Conservation (phyloP, 108 stramenopile species). For the Cyclotella cryptica region DNA sequence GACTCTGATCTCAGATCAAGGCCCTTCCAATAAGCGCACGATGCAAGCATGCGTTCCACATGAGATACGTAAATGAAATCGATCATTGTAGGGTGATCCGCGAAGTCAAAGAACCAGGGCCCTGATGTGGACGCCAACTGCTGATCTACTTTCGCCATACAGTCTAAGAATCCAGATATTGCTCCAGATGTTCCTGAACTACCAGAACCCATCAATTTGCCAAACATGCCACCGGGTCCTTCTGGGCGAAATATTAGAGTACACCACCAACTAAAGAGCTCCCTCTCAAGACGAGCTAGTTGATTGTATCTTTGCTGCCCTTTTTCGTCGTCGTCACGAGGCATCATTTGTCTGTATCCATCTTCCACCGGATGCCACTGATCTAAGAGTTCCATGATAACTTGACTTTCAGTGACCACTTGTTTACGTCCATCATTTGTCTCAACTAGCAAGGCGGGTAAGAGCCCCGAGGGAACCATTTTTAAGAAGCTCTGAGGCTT, state of each 20-base stretch:
- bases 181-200: conserved; percentile 68
- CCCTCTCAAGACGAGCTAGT: conserved; percentile 86
- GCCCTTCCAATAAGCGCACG: conserved; percentile 92
- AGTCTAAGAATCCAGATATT: conserved; percentile 83
- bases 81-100: conserved; percentile 90
- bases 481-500: conserved; percentile 84
- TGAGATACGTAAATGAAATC: conserved; percentile 92
- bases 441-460: conserved; percentile 90
- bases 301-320: conserved; percentile 54
- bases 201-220: conserved; percentile 54
- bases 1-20: conserved; percentile 70
- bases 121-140: conserved; percentile 73
- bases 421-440: conserved; percentile 64
- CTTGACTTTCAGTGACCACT: conserved; percentile 84
- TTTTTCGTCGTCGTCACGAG: conserved; percentile 52
- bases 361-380: conserved; percentile 71
- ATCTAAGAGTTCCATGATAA: conserved; percentile 93
- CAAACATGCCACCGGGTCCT: conserved; percentile 54
- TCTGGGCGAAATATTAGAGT: conserved; percentile 87
- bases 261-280: conserved; percentile 95
- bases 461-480: conserved; percentile 88
- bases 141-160: conserved; percentile 77
- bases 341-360: conserved; percentile 84
- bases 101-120: conserved; percentile 92
- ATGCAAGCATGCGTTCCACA: conserved; percentile 92